Percentiles rank a stretch among this genome's conserved stretches.
Conservation (phyloP, 1,284 basidiomycete species). For the Cystobasidiaceae sp. region DNA sequence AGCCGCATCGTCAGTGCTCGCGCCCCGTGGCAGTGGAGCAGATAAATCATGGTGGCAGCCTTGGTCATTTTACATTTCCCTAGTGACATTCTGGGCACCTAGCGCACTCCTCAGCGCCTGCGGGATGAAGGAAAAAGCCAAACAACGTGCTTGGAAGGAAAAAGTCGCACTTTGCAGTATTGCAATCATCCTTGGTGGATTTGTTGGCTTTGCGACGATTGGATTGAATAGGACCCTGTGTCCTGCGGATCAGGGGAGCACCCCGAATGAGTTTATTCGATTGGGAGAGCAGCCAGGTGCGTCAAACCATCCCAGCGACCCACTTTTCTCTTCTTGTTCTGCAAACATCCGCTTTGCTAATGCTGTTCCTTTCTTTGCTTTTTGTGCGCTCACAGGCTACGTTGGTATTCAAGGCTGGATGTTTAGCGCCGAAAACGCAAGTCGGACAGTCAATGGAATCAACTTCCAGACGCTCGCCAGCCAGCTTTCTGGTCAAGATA, state of each 20-base stretch:
- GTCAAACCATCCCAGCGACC: too few species aligned
- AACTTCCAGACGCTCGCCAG: conserved; percentile 59
- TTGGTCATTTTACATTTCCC: conserved; percentile 75
- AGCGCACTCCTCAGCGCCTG: conserved; percentile 64
- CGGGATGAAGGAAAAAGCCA: conserved; percentile 63
- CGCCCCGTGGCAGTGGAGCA: too few species aligned
- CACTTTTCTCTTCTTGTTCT: not conserved
- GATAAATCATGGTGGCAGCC: conserved; percentile 54
- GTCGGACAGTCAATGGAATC: conserved; percentile 52
- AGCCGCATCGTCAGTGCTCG: conserved; percentile 39
- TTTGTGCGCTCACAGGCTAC: conserved; percentile 51
- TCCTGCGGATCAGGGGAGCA: conserved; percentile 53
- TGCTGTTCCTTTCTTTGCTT: not conserved
- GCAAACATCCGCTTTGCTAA: conserved; percentile 11
- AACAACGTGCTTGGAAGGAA: conserved; percentile 93
- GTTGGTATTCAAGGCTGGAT: conserved; percentile 73
- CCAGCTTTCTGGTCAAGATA: conserved; percentile 70
- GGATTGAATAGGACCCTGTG: conserved; percentile 90
- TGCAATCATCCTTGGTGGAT: conserved; percentile 68
- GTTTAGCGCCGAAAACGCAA: conserved; percentile 62
- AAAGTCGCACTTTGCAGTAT: conserved; percentile 91
- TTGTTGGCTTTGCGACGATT: conserved; percentile 88
- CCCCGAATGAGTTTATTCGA: conserved; percentile 35
- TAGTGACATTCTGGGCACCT: conserved; percentile 89
- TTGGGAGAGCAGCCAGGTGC: conserved; percentile 35